Evolutionary conservation across 2,329 filamentous ascomycete species (phyloP).

Genomic region (Aspergillus fructus): DNA sequence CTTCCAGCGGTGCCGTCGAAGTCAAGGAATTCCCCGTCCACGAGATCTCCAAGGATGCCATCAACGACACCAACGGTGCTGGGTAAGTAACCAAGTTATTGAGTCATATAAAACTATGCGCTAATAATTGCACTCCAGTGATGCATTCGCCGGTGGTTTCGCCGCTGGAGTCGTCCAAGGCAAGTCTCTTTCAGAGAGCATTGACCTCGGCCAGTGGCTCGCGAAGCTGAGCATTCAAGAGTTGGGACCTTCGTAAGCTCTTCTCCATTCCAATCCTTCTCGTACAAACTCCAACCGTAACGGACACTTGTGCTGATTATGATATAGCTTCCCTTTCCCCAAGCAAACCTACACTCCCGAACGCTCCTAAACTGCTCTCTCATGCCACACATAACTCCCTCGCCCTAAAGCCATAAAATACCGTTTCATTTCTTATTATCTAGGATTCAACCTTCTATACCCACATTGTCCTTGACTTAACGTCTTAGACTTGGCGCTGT

Average conservation of each 20-base stretch:
- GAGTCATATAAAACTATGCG: background rate
- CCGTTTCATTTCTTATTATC: conserved; percentile 24
- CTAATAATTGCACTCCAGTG: conserved; percentile 50
- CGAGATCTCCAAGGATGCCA: conserved; percentile 71
- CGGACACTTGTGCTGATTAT: conserved; percentile 7
- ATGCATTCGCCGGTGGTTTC: conserved; percentile 95
- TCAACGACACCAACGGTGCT: conserved; percentile 95
- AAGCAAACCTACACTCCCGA: conserved; percentile 69
- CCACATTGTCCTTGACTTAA: conserved; percentile 30
- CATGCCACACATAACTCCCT: background rate
- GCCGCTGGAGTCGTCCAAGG: conserved; percentile 84
- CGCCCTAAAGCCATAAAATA: conserved; percentile 5
- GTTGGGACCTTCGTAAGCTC: conserved; percentile 87
- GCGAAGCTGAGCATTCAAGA: conserved; percentile 92
- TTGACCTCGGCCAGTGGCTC: conserved; percentile 97
- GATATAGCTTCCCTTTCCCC: conserved; percentile 71
- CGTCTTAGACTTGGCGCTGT: conserved; percentile 26
- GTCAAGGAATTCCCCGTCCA: conserved; percentile 80
- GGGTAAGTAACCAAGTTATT: conserved; percentile 49
- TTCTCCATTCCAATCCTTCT: background rate
- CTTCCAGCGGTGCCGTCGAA: conserved; percentile 63
- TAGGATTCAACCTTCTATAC: conserved; percentile 47
- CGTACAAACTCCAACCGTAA: conserved; percentile 7
- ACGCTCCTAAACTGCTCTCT: conserved; percentile 22
- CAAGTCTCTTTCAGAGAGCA: conserved; percentile 71